Evolutionary conservation across 2,329 filamentous ascomycete genomes (phyloP).

Genomic region (Botrytis sinoallii): DNA sequence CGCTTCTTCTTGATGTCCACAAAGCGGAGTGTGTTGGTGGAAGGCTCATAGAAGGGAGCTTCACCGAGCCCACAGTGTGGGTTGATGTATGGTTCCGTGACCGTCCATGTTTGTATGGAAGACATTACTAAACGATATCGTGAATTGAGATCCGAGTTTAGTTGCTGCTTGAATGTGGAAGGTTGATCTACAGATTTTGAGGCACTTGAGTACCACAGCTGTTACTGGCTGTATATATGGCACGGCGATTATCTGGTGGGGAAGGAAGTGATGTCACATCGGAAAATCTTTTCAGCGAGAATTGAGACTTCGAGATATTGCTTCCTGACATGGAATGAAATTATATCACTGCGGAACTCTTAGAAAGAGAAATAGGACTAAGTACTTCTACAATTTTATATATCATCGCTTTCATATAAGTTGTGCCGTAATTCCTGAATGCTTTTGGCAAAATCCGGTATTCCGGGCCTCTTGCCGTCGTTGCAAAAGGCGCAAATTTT

Average conservation of each 20-base stretch:
- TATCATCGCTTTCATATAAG: background rate
- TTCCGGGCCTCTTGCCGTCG: background rate
- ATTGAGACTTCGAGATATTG: background rate
- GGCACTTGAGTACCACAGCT: background rate
- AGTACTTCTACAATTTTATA: slow-evolving; percentile 2
- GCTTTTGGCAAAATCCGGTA: background rate
- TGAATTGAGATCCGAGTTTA: background rate
- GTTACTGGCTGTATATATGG: background rate
- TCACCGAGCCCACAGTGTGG: slow-evolving; percentile 67
- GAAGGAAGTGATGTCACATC: slow-evolving; percentile 9
- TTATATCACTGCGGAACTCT: background rate
- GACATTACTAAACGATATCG: slow-evolving; percentile 2
- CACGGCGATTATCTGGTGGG: slow-evolving; percentile 1
- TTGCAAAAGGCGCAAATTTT: background rate
- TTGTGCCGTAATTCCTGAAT: background rate
- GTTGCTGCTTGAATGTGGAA: background rate
- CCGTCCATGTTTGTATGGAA: slow-evolving; percentile 44
- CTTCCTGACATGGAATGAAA: background rate
- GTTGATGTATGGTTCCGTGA: slow-evolving; percentile 52
- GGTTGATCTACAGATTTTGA: background rate
- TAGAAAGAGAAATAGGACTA: background rate
- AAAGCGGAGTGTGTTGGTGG: slow-evolving; percentile 66
- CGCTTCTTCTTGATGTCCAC: slow-evolving; percentile 79
- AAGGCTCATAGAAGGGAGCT: slow-evolving; percentile 69
- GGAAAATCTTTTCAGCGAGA: slow-evolving; percentile 17